A percentile compares a stretch with the other conserved stretches of the same genome.
phyloP scores from a whole-genome alignment of 2,329 filamentous ascomycete species.

The Diaporthe vaccinii region DNA sequence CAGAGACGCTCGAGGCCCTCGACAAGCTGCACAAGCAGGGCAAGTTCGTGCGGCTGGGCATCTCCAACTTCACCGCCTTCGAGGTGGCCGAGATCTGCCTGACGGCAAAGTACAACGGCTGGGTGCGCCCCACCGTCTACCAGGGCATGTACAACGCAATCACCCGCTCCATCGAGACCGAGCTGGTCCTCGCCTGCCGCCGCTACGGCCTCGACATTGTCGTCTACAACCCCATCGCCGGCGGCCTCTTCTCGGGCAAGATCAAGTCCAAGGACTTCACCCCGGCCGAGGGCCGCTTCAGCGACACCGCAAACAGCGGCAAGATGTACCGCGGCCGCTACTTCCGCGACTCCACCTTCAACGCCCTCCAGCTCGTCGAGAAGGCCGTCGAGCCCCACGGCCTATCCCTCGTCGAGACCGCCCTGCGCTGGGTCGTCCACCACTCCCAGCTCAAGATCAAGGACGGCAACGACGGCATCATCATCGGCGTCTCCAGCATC shows the following conservation, averaged over 20 bases:
- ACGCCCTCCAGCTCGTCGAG: constrained; percentile 78
- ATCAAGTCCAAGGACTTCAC: constrained; percentile 75
- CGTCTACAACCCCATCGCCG: constrained; percentile 85
- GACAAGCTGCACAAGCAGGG: constrained; percentile 88
- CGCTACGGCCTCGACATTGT: constrained; percentile 85
- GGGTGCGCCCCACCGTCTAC: constrained; percentile 82
- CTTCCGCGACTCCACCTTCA: constrained; percentile 74
- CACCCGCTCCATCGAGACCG: constrained; percentile 80
- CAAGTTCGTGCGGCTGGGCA: constrained; percentile 84
- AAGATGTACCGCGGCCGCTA: constrained; percentile 75
- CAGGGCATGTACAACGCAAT: constrained; percentile 92
- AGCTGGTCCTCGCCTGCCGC: constrained; percentile 80
- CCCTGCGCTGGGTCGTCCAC: constrained; percentile 80
- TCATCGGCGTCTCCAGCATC: constrained; percentile 71
- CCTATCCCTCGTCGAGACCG: constrained; percentile 78
- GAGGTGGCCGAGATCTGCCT: constrained; percentile 89
- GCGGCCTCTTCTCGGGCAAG: constrained; percentile 85
- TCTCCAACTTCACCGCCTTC: constrained; percentile 88
- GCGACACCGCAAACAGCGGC: constrained; percentile 64
- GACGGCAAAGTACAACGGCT: constrained; percentile 82
- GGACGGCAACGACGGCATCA: constrained; percentile 69
- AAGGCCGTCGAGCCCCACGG: constrained; percentile 75
- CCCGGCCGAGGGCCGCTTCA: constrained; percentile 79
- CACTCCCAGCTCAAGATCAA: constrained; percentile 72
- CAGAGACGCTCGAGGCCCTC: constrained; percentile 82